phyloP scores from a whole-genome alignment of 306 rosid genomes.

The Senna tora region DNA sequence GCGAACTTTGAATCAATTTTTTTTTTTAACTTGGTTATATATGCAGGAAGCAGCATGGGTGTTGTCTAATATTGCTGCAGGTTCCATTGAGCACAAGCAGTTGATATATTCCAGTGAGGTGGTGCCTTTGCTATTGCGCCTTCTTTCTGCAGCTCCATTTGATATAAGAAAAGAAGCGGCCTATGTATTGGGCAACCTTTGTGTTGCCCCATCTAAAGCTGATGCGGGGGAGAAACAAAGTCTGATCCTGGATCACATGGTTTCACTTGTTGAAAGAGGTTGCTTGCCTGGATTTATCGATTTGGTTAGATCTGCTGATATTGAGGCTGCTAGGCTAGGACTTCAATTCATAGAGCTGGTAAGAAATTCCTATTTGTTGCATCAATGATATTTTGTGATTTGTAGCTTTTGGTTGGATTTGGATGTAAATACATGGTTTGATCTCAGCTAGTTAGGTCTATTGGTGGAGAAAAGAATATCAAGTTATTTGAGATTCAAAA shows the following conservation, averaged over 20 bases:
- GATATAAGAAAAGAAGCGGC: slow-evolving; percentile 94
- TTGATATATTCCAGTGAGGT: slow-evolving; percentile 74
- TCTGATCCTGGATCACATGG: slow-evolving; percentile 76
- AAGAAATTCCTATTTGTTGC: slow-evolving; percentile 41
- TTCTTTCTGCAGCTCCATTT: slow-evolving; percentile 77
- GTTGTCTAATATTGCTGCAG: slow-evolving; percentile 87
- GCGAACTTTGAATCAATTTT: slow-evolving; percentile 31
- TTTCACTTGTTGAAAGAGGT: slow-evolving; percentile 73
- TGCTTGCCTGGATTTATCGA: slow-evolving; percentile 86
- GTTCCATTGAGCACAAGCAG: slow-evolving; percentile 82
- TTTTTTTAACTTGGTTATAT: slow-evolving; percentile 27
- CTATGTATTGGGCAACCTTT: slow-evolving; percentile 88
- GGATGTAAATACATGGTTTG: slow-evolving; percentile 20
- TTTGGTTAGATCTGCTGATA: slow-evolving; percentile 83
- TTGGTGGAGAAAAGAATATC: slow-evolving; percentile 1
- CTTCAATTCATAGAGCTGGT: slow-evolving; percentile 93
- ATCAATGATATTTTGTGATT: slow-evolving; percentile 13
- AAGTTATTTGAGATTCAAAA: slow-evolving; percentile 24
- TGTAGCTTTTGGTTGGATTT: slow-evolving; percentile 31
- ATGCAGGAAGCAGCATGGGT: slow-evolving; percentile 96
- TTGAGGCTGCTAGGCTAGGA: slow-evolving; percentile 90
- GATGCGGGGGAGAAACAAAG: slow-evolving; percentile 67
- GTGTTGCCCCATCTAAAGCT: slow-evolving; percentile 68
- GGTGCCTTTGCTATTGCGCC: slow-evolving; percentile 63
- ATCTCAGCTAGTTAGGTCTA: not conserved